A percentile compares a stretch with the other conserved stretches of the same genome.
phyloP scores from a whole-genome alignment of 371 early-diverging fungal genomes.

The Nematocida minor region DNA sequence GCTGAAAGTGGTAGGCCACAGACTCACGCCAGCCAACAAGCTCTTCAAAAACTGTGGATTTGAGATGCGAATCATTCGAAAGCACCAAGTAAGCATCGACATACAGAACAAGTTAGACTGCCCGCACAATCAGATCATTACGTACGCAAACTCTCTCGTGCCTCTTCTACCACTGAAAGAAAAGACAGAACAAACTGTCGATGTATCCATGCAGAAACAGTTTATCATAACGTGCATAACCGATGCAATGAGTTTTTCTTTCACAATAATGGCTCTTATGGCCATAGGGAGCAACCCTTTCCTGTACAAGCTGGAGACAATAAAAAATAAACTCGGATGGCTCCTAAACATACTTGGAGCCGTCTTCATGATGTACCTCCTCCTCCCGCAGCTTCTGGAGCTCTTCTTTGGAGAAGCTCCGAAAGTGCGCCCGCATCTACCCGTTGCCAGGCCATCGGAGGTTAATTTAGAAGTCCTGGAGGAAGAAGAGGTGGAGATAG shows the following conservation, averaged over 20 bases:
- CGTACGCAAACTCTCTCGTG: neutral
- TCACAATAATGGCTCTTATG: neutral
- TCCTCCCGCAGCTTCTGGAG: neutral
- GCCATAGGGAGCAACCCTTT: neutral
- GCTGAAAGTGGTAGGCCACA: neutral
- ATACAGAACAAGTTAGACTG: neutral
- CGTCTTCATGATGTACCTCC: neutral
- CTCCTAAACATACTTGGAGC: neutral
- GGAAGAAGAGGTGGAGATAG: neutral
- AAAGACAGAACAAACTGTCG: neutral
- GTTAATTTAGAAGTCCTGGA: neutral
- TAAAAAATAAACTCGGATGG: neutral
- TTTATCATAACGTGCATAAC: neutral
- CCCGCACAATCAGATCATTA: neutral
- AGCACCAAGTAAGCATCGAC: neutral
- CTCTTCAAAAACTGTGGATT: conserved; percentile 19
- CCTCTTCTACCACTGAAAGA: neutral
- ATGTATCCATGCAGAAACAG: no score
- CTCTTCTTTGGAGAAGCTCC: neutral
- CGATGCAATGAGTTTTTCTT: neutral
- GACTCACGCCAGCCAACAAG: conserved; percentile 19
- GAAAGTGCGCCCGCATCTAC: neutral
- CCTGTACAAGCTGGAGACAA: neutral
- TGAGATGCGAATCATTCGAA: conserved; percentile 1
- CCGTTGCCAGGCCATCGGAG: neutral